Conservation (phyloP, 2,329 filamentous ascomycete species). For the Arthrobotrys entomopaga region DNA sequence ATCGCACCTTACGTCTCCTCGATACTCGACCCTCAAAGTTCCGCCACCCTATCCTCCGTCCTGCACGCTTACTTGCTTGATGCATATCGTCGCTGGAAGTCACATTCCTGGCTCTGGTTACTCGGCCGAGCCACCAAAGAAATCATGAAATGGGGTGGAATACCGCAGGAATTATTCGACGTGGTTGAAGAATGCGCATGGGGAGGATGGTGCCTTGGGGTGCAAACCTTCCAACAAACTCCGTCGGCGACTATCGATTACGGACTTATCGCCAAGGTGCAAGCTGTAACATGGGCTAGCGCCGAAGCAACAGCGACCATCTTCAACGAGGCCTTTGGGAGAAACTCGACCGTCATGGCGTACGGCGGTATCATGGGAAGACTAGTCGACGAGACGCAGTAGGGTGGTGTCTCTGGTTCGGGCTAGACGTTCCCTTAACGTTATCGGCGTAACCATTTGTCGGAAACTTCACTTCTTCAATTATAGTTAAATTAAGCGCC, state of each 20-base stretch:
- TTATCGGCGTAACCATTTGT: background rate
- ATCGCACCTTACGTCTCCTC: constrained; percentile 42
- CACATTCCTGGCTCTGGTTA: constrained; percentile 51
- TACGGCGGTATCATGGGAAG: constrained; percentile 49
- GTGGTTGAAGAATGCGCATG: constrained; percentile 47
- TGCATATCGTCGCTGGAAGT: constrained; percentile 51
- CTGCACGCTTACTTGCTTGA: constrained; percentile 45
- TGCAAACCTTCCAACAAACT: constrained; percentile 38
- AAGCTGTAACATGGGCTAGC: constrained; percentile 53
- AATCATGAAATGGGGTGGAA: constrained; percentile 47
- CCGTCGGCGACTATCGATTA: constrained; percentile 43
- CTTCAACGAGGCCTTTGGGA: constrained; percentile 44
- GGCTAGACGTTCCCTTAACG: background rate
- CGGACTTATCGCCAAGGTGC: constrained; percentile 35
- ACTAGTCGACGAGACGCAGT: constrained; percentile 50
- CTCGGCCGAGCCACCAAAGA: constrained; percentile 44
- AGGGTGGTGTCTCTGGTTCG: background rate
- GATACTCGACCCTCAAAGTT: constrained; percentile 37
- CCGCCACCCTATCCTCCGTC: constrained; percentile 40
- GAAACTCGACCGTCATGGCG: constrained; percentile 49
- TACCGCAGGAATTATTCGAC: constrained; percentile 50
- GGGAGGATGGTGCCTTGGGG: constrained; percentile 53
- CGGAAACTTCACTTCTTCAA: too few relatives aligned
- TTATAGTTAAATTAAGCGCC: background rate
- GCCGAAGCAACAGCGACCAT: constrained; percentile 50